These are phyloP conservation scores for Ophiostoma sp. DNA, from an alignment of 2,329 filamentous ascomycete genomes.

Conservation along the genomic window DNA sequence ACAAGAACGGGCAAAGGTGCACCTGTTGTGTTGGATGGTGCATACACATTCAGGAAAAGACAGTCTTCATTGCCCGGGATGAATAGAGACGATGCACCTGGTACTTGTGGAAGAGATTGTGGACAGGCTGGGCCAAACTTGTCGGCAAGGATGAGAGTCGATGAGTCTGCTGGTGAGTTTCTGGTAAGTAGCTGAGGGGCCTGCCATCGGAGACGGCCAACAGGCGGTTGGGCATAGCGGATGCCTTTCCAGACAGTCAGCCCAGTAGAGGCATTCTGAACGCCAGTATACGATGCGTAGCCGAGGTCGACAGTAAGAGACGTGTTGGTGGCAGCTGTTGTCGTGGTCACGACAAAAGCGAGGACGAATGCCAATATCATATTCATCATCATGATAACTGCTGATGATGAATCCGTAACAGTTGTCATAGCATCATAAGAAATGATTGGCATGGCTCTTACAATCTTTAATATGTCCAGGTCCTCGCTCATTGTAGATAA, in stretches of 20 bases:
- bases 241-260: slow-evolving; percentile 18
- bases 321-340: background rate
- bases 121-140: slow-evolving; percentile 28
- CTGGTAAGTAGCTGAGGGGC: background rate
- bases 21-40: slow-evolving; percentile 34
- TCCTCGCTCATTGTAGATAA: background rate
- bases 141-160: slow-evolving; percentile 27
- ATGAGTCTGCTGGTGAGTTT: background rate
- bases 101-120: slow-evolving; percentile 19
- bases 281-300: slow-evolving; percentile 31
- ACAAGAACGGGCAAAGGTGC: slow-evolving; percentile 48
- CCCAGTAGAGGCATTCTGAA: slow-evolving; percentile 21
- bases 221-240: slow-evolving; percentile 18
- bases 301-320: slow-evolving; percentile 27
- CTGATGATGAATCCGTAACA: too few species aligned
- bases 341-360: background rate
- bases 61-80: slow-evolving; percentile 40
- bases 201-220: slow-evolving; percentile 19
- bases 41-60: slow-evolving; percentile 46
- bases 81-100: background rate
- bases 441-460: background rate
- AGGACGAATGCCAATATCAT: background rate
- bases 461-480: background rate
- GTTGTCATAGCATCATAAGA: background rate
- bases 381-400: background rate